Base-by-base conservation (phyloP, 2,329 filamentous ascomycete species). In the Cladosporium sp. region DNA sequence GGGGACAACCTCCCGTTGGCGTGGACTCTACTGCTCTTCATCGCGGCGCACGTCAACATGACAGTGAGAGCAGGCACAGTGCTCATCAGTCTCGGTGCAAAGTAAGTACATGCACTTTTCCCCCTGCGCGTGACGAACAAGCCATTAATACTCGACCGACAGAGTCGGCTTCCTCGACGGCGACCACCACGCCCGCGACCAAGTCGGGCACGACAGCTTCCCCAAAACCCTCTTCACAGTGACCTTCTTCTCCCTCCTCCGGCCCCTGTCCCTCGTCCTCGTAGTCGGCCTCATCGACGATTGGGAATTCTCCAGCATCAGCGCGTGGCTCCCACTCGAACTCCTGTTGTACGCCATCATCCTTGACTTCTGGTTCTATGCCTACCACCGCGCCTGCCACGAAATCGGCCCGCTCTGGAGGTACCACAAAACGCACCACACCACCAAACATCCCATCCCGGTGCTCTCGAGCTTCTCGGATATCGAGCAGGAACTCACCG, bases 291-390 rank as follows among this genome's bases (percentile, higher is more conserved):
- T 2, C 32, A 2, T 32, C 3, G 28, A 34, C 18, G 8, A 8
- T 10, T 21, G 52, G 18, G 18, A 55, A 4, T 32, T 32, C 2
- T 4, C 30, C 18, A 32, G 18, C 15, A 10, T 55, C 28, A 34
- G 28, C 28, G 11, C 18, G 1, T 78, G 77, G 76, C 74, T 81
- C 0, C 72, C 77, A 0, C 32, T 82, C 5, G 78, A 81, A 44
- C 72, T 80, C 6, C 78, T 78, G 0, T 68, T 81, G 0, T 82
- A 82, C 66, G 76, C 75, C 3, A 74, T 82, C 59, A 71, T 82
- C 10, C 74, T 82, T 6, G 80, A 82, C 68, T 80, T 81, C 58
- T 82, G 79, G 79, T 81, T 80, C 70, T 81, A 81, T 70, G 75
- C 77, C 75, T 81, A 81, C 66, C 79, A 81, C 67, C 77, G 80